A percentile compares a stretch with the other conserved stretches of the same genome.
phyloP scores from a whole-genome alignment of 805 yeast species.

The Cyberlindnera lachancei region DNA sequence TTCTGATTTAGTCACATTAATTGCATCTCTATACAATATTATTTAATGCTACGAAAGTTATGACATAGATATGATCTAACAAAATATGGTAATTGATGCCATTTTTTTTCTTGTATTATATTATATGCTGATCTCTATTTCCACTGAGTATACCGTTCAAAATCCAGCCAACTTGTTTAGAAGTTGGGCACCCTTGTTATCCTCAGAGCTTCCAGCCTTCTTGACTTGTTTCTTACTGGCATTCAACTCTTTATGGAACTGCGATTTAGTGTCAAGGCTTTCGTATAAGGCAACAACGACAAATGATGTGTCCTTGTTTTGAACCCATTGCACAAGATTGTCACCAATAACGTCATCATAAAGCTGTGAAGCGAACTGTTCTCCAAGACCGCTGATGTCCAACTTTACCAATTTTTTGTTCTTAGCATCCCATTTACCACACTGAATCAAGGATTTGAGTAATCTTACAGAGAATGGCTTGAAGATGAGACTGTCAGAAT shows the following conservation, averaged over 20 bases:
- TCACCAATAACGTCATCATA: constrained; percentile 45
- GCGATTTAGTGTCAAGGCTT: constrained; percentile 41
- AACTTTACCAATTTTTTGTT: constrained; percentile 41
- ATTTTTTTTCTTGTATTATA: no score
- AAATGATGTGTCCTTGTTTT: constrained; percentile 63
- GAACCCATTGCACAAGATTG: constrained; percentile 56
- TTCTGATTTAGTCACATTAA: constrained; percentile 1
- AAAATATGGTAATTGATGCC: no score
- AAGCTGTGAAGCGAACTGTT: constrained; percentile 49
- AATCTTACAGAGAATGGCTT: constrained; percentile 71
- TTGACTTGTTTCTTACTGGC: constrained; percentile 37
- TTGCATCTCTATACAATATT: background rate
- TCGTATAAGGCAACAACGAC: constrained; percentile 78
- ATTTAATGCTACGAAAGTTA: no score
- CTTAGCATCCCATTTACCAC: constrained; percentile 74
- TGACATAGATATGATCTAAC: background rate
- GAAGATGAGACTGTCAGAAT: constrained; percentile 59
- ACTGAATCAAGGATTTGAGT: constrained; percentile 70
- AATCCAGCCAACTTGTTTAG: constrained; percentile 31
- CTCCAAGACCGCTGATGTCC: constrained; percentile 44
- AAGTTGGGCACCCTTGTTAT: constrained; percentile 61
- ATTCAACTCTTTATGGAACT: constrained; percentile 48
- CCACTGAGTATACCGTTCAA: no score
- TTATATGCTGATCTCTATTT: no score
- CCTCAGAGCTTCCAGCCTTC: constrained; percentile 31